Base-by-base conservation (phyloP, 176 grass and related monocot species). In the Coix lacrymajobi region DNA sequence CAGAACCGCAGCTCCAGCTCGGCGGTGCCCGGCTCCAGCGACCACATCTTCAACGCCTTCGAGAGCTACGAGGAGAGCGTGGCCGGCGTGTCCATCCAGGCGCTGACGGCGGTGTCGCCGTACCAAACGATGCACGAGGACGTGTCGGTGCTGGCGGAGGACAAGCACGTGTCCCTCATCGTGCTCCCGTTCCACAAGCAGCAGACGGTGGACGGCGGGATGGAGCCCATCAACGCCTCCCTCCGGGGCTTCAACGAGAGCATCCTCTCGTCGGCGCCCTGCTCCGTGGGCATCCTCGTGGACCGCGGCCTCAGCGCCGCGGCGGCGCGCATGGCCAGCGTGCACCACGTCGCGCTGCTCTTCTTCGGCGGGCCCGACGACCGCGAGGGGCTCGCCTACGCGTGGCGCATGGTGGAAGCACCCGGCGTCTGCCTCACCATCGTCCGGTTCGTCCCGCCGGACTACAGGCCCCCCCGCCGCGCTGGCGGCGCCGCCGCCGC, bases 101-200 rank as follows among this genome's bases (percentile, higher is more conserved):
- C 87, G 41, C 83, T 92, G 0, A 86, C 88, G 43, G 82, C 90
- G n/a, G 77, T 94, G 40, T 97, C 94, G 4, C 92, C 94, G 11
- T 97, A 97, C 74, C 22, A 73, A 16, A 87, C 86, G 36, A 97
- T 94, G 92, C 92, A 97, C 41, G 92, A 97, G 83, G 95, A 94
- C 87, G 86, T 94, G 71, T 83, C 71, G 14, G 74, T 82, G 67
- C 75, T 94, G 4, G 90, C 92, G 1, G 92, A 92, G 87, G 90
- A 97, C 56, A 90, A 90, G 61, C 90, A 94, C 78, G 90, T 89
- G 4, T 84, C 90, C 44, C 75, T 97, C 66, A 94, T 97, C 79
- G 79, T 97, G 45, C 54, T 97, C 22, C 95, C 95, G 7, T 97
- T 94, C 81, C 95, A 97, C 92, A 94, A 94, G 86, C 95, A 94